Conservation (phyloP, 2,329 filamentous ascomycete species). For the Pyrenochaeta sp. region DNA sequence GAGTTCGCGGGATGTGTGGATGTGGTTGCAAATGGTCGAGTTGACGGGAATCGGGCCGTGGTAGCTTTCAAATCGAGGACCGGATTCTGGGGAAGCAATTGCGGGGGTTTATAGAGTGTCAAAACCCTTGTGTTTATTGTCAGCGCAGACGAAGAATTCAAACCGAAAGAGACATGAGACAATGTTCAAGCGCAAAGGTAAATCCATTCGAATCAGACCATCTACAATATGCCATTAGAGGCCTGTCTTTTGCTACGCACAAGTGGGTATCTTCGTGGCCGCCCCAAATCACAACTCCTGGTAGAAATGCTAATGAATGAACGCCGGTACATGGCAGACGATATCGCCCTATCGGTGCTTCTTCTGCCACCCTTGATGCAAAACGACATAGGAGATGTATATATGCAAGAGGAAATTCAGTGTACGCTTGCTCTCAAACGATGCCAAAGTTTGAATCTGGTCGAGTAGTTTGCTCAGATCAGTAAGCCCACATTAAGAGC, state of each 20-base stretch:
- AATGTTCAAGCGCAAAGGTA: background rate
- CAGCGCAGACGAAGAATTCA: too few relatives aligned
- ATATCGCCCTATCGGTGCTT: background rate
- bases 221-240: background rate
- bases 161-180: background rate
- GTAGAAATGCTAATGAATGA: background rate
- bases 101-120: too few relatives aligned
- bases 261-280: background rate
- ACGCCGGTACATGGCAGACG: background rate
- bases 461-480: constrained; percentile 20
- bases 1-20: too few relatives aligned
- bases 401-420: constrained; percentile 1
- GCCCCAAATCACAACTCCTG: background rate
- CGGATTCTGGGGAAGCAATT: too few relatives aligned
- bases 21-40: too few relatives aligned
- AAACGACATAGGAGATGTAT: background rate
- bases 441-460: background rate
- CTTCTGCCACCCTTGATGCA: too few relatives aligned
- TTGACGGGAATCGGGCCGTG: too few relatives aligned
- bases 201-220: background rate
- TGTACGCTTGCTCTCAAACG: background rate
- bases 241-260: background rate
- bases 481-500: constrained; percentile 31
- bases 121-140: too few relatives aligned
- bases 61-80: too few relatives aligned